Evolutionary conservation across 805 yeast species (phyloP).

Genomic region (Teunomyces atbi): DNA sequence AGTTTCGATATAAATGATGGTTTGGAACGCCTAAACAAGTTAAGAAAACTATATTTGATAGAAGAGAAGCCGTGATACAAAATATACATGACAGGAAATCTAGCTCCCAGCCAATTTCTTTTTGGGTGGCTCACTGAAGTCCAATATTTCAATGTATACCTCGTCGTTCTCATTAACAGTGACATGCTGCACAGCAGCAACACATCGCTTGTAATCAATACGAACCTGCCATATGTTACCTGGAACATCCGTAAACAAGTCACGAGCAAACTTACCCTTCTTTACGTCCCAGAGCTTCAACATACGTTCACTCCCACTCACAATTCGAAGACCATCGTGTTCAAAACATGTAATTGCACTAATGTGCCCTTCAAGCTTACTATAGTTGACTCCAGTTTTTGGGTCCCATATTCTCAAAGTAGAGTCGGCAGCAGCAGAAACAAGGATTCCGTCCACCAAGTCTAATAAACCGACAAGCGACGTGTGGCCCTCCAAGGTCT

Average conservation of each 20-base stretch:
- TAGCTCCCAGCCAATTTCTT: slow-evolving; percentile 1
- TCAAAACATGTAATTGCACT: slow-evolving; percentile 92
- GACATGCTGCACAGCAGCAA: slow-evolving; percentile 78
- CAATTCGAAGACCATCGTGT: slow-evolving; percentile 77
- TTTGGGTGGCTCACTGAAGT: slow-evolving; percentile 52
- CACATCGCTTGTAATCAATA: slow-evolving; percentile 78
- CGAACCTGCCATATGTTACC: slow-evolving; percentile 95
- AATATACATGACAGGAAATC: neutral
- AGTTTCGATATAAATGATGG: slow-evolving; percentile 33
- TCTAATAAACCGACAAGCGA: slow-evolving; percentile 86
- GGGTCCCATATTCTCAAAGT: slow-evolving; percentile 94
- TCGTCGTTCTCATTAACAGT: slow-evolving; percentile 46
- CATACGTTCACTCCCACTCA: slow-evolving; percentile 87
- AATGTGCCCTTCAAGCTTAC: slow-evolving; percentile 76
- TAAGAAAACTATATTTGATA: slow-evolving; percentile 35
- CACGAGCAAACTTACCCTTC: slow-evolving; percentile 73
- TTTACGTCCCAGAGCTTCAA: slow-evolving; percentile 84
- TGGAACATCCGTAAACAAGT: slow-evolving; percentile 67
- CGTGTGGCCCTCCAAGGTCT: slow-evolving; percentile 81
- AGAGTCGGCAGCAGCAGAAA: slow-evolving; percentile 95
- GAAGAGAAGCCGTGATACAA: slow-evolving; percentile 7
- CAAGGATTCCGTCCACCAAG: slow-evolving; percentile 70
- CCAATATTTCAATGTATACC: slow-evolving; percentile 81
- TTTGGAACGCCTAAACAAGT: slow-evolving; percentile 30
- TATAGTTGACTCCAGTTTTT: slow-evolving; percentile 60